Evolutionary conservation across 202 grass and related monocot genomes (phyloP).

Genomic region (Carex arenaria): DNA sequence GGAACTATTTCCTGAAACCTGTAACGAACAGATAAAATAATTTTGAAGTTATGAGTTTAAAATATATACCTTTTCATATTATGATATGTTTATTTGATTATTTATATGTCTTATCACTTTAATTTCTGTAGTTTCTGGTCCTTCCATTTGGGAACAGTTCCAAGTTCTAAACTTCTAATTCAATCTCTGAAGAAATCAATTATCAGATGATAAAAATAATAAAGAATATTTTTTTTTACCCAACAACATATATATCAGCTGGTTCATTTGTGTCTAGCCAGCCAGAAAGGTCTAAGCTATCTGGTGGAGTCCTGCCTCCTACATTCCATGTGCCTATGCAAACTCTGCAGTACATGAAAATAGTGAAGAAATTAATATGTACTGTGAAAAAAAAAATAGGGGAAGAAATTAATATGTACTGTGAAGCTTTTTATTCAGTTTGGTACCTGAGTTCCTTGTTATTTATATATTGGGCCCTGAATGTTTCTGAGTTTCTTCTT

Average conservation of each 20-base stretch:
- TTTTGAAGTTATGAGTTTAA: not conserved
- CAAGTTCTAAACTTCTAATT: not conserved
- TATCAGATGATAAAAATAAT: conserved; percentile 3
- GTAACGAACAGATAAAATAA: not conserved
- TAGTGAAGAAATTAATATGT: not conserved
- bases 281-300: conserved; percentile 43
- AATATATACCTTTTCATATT: not conserved
- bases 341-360: conserved; percentile 36
- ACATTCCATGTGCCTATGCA: conserved; percentile 79
- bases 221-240: conserved; percentile 31
- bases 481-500: conserved; percentile 80
- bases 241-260: conserved; percentile 92
- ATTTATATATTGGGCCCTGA: conserved; percentile 86
- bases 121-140: not conserved
- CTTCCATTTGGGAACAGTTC: not conserved
- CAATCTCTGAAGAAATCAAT: not conserved
- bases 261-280: conserved; percentile 73
- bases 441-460: conserved; percentile 73
- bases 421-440: not conserved
- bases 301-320: conserved; percentile 53
- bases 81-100: not conserved
- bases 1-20: conserved; percentile 96
- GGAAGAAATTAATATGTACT: not conserved
- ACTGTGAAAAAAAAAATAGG: not conserved
- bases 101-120: not conserved